Evolutionary conservation across 2,329 filamentous ascomycete genomes (phyloP).

Genomic region (Bipolaris victoriae): DNA sequence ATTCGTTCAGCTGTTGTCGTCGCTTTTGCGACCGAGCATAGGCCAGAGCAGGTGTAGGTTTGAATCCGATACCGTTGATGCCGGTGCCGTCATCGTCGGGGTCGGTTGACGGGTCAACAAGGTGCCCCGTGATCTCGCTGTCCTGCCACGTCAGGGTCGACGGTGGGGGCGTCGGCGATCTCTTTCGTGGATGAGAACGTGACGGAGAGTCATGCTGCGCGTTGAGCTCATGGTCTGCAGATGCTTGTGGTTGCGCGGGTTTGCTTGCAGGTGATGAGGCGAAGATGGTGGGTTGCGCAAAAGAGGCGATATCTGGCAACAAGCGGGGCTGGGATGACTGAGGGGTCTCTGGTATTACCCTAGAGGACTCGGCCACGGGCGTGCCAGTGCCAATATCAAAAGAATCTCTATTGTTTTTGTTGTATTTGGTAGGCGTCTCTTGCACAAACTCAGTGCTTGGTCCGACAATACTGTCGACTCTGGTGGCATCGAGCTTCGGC

Average conservation of each 20-base stretch:
- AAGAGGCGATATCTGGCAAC: conserved; percentile 38
- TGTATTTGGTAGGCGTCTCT: conserved; percentile 2
- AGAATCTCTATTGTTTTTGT: conserved; percentile 1
- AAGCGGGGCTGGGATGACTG: conserved; percentile 43
- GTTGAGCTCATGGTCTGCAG: conserved; percentile 8
- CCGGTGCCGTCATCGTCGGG: conserved; percentile 67
- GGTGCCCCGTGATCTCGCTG: conserved; percentile 67
- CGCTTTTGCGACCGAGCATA: conserved; percentile 62
- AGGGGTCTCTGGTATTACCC: conserved; percentile 42
- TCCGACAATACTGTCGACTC: conserved; percentile 26
- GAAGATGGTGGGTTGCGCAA: conserved; percentile 40
- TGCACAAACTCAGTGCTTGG: conserved; percentile 19
- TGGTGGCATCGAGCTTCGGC: conserved; percentile 41
- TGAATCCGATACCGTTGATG: conserved; percentile 69
- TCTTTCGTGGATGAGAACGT: conserved; percentile 29
- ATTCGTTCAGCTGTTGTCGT: conserved; percentile 64
- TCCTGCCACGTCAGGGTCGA: conserved; percentile 61
- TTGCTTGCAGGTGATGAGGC: conserved; percentile 22
- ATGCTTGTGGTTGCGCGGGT: conserved; percentile 9
- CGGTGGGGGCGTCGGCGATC: conserved; percentile 41
- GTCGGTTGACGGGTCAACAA: conserved; percentile 56
- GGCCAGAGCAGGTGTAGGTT: conserved; percentile 65
- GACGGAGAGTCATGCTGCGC: conserved; percentile 18
- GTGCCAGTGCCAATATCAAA: conserved; percentile 15
- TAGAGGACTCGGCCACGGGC: conserved; percentile 5